Base-by-base conservation (phyloP, 352 stramenopile genomes). In the Phytophthora pinifolia region DNA sequence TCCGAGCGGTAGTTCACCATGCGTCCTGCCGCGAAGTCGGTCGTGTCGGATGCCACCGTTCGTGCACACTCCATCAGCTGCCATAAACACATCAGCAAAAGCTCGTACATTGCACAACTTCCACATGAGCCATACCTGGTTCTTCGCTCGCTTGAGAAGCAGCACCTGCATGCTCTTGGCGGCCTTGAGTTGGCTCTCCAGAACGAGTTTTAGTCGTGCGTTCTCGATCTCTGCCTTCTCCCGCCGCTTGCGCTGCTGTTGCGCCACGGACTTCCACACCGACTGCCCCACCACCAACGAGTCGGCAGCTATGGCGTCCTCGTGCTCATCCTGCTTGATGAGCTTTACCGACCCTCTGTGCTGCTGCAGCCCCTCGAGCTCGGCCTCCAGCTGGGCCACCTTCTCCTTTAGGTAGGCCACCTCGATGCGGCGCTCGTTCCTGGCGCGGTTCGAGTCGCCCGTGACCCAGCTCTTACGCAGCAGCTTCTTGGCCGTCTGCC, bases 191-290 rank as follows among this genome's bases (percentile, higher is more conserved):
- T 77, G 68, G 14, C 68, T 66, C 52, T 74, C 65, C 32, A 77
- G 61, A 15, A 77, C 61, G 27, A 72, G 50, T 37, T 77, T 77
- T 14, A 77, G 56, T 13, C 68, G 48, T 7, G 65, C 58, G 41
- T 77, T 77, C 36, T 77, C 68, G 14, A 67, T 65, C 56, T 77
- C 64, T 8, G 68, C 58, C 38, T 69, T 70, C 35, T 66, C 45
- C 27, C 64, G 44, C 6, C 65, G 58, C 35, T 68, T 63, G 1
- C 61, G 50, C 33, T 77, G 68, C 15, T 68, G 64, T 6, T 55
- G 43, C 4, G 60, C 58, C 32, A 74, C 64, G 17, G 65, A 51
- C 13, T 70, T 65, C 61, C 61, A 70, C 20, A 61, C 61, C 4
- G 61, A 70, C 29, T 70, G 61, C 14, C 58, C 50, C 31, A 61